These are phyloP conservation scores for Phytophthora meadii DNA, from an alignment of 352 stramenopile species.

Conservation along the genomic window DNA sequence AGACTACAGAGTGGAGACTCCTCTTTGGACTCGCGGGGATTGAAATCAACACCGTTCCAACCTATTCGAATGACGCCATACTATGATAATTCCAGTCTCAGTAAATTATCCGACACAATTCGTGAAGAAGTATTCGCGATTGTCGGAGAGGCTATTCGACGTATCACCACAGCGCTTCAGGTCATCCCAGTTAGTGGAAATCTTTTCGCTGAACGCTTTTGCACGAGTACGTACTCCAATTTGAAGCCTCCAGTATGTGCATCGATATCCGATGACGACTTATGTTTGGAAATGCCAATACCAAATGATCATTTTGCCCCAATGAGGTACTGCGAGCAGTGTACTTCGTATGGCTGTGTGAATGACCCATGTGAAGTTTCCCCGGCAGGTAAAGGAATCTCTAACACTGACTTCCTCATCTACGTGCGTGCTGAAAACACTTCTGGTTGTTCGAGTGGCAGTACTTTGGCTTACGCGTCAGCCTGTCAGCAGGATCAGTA, in stretches of 20 bases:
- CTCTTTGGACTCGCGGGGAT: constrained; percentile 5
- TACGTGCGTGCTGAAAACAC: constrained; percentile 67
- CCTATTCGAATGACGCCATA: constrained; percentile 73
- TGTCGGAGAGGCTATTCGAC: constrained; percentile 60
- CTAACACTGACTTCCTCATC: constrained; percentile 70
- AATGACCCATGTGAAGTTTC: constrained; percentile 41
- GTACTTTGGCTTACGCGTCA: constrained; percentile 69
- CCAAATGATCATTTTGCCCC: constrained; percentile 59
- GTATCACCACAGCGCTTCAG: constrained; percentile 48
- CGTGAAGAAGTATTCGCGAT: constrained; percentile 53
- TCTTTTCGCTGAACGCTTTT: constrained; percentile 62
- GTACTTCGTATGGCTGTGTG: constrained; percentile 41
- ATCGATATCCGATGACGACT: constrained; percentile 47
- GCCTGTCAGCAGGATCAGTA: constrained; percentile 85
- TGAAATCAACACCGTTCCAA: constrained; percentile 39
- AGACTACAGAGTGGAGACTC: neutral
- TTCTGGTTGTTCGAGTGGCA: constrained; percentile 40
- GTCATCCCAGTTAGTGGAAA: constrained; percentile 75
- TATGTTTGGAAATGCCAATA: constrained; percentile 79
- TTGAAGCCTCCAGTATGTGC: constrained; percentile 54
- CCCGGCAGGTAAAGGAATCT: constrained; percentile 36
- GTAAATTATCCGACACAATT: constrained; percentile 36
- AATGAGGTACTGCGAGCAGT: constrained; percentile 48
- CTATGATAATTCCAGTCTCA: constrained; percentile 65
- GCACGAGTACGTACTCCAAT: constrained; percentile 51